Evolutionary conservation across 306 rosid species (phyloP).

Genomic region (Prunus fruticosa): DNA sequence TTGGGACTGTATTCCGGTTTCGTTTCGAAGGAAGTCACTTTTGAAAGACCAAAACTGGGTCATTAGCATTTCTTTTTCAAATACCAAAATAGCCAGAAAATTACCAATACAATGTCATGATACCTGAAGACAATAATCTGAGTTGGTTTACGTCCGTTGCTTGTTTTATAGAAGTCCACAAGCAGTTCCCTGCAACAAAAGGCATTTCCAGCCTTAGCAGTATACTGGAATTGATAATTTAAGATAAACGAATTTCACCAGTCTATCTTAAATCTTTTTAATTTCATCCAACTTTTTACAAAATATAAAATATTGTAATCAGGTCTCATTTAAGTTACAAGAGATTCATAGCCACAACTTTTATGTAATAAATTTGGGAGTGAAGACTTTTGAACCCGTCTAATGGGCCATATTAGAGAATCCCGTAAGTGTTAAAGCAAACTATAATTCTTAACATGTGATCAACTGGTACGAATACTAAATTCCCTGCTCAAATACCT

Average conservation of each 20-base stretch:
- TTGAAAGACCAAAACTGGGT: background rate
- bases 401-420: background rate
- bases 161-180: constrained; percentile 68
- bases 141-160: constrained; percentile 61
- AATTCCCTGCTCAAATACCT: constrained; percentile 42
- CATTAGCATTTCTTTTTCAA: background rate
- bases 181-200: constrained; percentile 77
- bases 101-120: constrained; percentile 9
- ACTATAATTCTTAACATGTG: background rate
- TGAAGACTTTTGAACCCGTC: background rate
- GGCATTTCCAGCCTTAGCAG: constrained; percentile 14
- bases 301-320: background rate
- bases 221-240: constrained; percentile 8
- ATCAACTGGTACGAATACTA: too few relatives aligned
- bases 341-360: background rate
- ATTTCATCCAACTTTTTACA: background rate
- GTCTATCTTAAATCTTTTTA: background rate
- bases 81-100: background rate
- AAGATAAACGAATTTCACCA: background rate
- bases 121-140: constrained; percentile 94
- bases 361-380: background rate
- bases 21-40: background rate
- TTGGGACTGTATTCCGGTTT: too few relatives aligned
- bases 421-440: too few relatives aligned
- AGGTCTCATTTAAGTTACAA: background rate